phyloP scores from a whole-genome alignment of 2,329 filamentous ascomycete species.

The Helotiales sp. region DNA sequence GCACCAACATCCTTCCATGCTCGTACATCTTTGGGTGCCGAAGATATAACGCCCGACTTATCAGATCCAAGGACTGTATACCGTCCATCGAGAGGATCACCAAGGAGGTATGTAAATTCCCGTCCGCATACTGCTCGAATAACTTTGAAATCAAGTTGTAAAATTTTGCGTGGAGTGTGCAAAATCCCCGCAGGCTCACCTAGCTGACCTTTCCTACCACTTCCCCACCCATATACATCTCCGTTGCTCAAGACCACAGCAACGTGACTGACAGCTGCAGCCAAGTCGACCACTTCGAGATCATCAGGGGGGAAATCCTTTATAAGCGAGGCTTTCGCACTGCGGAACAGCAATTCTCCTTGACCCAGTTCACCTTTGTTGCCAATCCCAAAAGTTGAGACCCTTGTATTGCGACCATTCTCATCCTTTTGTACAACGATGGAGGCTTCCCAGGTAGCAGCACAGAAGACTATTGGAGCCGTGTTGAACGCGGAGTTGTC shows the following conservation, averaged over 20 bases:
- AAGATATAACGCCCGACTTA: slow-evolving; percentile 67
- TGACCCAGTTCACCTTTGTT: slow-evolving; percentile 72
- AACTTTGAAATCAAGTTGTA: slow-evolving; percentile 60
- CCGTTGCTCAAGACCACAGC: slow-evolving; percentile 74
- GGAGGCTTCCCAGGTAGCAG: slow-evolving; percentile 79
- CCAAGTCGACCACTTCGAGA: slow-evolving; percentile 61
- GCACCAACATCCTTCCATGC: slow-evolving; percentile 70
- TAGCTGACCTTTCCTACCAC: slow-evolving; percentile 80
- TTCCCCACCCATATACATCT: slow-evolving; percentile 85
- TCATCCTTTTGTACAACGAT: slow-evolving; percentile 55
- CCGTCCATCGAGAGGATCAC: slow-evolving; percentile 53
- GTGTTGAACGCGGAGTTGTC: slow-evolving; percentile 31
- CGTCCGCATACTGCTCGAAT: slow-evolving; percentile 72
- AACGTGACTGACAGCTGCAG: slow-evolving; percentile 76
- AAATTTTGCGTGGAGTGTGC: slow-evolving; percentile 61
- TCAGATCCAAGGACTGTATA: slow-evolving; percentile 71
- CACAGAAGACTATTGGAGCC: slow-evolving; percentile 44
- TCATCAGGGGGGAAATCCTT: slow-evolving; percentile 63
- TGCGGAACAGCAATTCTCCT: slow-evolving; percentile 52
- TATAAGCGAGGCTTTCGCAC: slow-evolving; percentile 50
- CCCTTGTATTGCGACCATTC: slow-evolving; percentile 42
- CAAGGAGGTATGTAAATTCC: slow-evolving; percentile 79
- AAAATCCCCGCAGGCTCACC: slow-evolving; percentile 58
- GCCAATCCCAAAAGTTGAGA: slow-evolving; percentile 68
- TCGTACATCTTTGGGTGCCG: slow-evolving; percentile 51